phyloP scores from a whole-genome alignment of 1,284 basidiomycete genomes.

The Cryptococcus jaspeensis region DNA sequence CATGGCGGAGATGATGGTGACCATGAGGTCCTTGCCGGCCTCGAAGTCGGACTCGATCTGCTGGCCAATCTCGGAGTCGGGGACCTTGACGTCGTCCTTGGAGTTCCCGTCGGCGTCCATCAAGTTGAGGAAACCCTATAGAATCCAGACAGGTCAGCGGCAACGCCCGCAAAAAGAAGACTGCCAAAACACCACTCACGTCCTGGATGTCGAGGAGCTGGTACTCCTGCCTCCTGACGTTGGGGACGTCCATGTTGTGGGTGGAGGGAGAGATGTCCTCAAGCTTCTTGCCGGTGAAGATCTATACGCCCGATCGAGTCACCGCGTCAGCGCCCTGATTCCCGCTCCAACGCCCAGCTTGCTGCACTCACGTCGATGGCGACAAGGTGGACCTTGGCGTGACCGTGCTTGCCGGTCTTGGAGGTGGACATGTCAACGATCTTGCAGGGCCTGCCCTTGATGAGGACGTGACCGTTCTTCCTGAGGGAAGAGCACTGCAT shows the following conservation, averaged over 20 bases:
- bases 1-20: conserved; percentile 92
- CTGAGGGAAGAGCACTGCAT: conserved; percentile 98
- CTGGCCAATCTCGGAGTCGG: conserved; percentile 78
- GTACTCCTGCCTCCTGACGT: conserved; percentile 89
- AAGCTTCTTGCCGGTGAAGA: conserved; percentile 93
- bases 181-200: conserved; percentile 28
- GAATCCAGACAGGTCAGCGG: conserved; percentile 11
- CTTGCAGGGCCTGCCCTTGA: conserved; percentile 98
- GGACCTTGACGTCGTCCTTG: conserved; percentile 96
- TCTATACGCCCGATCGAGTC: conserved; percentile 56
- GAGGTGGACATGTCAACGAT: conserved; percentile 99
- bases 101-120: conserved; percentile 77
- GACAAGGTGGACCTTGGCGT: conserved; percentile 98
- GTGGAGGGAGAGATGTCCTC: conserved; percentile 96
- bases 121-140: conserved; percentile 81
- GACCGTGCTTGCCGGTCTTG: conserved; percentile 88
- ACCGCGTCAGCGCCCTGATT: neutral
- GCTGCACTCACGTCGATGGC: conserved; percentile 81
- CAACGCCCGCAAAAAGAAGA: neutral
- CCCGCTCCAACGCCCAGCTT: neutral
- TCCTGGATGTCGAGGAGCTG: conserved; percentile 88
- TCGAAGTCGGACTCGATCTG: conserved; percentile 75
- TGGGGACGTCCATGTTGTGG: conserved; percentile 83
- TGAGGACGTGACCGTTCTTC: conserved; percentile 90
- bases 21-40: conserved; percentile 72